These are phyloP conservation scores for Solanum piurae DNA, from an alignment of 257 asterid species.

Conservation along the genomic window DNA sequence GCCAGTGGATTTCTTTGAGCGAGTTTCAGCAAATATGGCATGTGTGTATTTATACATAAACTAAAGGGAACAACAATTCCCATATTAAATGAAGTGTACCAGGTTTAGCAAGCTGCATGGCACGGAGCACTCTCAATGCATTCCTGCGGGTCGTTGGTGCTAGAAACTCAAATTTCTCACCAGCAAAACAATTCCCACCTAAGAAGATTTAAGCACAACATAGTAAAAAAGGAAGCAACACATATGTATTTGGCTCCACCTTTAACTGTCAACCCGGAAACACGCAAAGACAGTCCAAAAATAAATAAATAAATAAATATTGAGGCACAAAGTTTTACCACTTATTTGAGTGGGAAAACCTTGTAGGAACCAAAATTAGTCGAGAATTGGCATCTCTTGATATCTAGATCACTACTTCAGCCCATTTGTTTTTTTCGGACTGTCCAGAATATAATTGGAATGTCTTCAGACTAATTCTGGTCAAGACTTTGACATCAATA, in stretches of 20 bases:
- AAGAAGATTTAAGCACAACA: constrained; percentile 7
- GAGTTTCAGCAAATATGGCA: background rate
- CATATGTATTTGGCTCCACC: background rate
- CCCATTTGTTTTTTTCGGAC: background rate
- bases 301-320: background rate
- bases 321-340: background rate
- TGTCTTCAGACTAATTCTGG: background rate
- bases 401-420: background rate
- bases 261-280: background rate
- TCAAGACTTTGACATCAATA: background rate
- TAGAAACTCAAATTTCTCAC: constrained; percentile 55
- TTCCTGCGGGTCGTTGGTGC: constrained; percentile 92
- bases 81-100: constrained; percentile 32
- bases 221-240: background rate
- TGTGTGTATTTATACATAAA: background rate
- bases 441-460: background rate
- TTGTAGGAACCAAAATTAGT: background rate
- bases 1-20: background rate
- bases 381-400: background rate
- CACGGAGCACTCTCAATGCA: constrained; percentile 88
- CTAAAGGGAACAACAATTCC: background rate
- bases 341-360: background rate
- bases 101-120: constrained; percentile 94
- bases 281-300: background rate
- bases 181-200: constrained; percentile 39